Percentiles rank a stretch among this genome's conserved stretches.
phyloP scores from a whole-genome alignment of 2,329 filamentous ascomycete species.

The Furcasterigmium furcatum region DNA sequence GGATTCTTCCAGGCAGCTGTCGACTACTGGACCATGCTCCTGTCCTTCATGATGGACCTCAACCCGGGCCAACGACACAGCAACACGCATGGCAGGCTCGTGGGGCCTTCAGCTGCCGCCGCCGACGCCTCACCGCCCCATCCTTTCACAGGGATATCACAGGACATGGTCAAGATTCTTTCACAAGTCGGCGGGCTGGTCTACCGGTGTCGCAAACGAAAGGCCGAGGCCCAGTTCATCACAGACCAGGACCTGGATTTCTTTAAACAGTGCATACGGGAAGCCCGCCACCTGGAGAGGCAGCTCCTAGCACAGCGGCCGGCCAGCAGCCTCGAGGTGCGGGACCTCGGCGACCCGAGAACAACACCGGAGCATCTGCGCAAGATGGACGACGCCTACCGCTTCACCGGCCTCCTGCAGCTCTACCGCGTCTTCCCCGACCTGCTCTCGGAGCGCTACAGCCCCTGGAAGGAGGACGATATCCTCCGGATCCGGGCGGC shows the following conservation, averaged over 20 bases:
- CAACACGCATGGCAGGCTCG: not conserved
- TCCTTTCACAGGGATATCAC: slow-evolving; percentile 19
- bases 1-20: slow-evolving; percentile 20
- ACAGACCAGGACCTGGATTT: slow-evolving; percentile 1
- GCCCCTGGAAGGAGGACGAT: slow-evolving; percentile 3
- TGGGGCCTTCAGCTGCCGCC: no score
- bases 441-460: slow-evolving; percentile 24
- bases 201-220: slow-evolving; percentile 17
- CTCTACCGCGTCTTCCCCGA: slow-evolving; percentile 32
- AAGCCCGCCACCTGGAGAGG: slow-evolving; percentile 17
- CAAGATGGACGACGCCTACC: slow-evolving; percentile 20
- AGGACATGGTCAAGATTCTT: slow-evolving; percentile 18
- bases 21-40: slow-evolving; percentile 21
- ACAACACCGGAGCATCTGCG: slow-evolving; percentile 20
- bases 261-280: slow-evolving; percentile 15
- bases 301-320: slow-evolving; percentile 16
- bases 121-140: no score
- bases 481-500: slow-evolving; percentile 5
- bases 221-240: no score
- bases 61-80: not conserved
- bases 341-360: slow-evolving; percentile 18
- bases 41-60: slow-evolving; percentile 19
- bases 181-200: slow-evolving; percentile 18
- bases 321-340: slow-evolving; percentile 12
- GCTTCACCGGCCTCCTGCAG: slow-evolving; percentile 20